Conservation (phyloP, 2,329 filamentous ascomycete genomes). For the Aureobasidium melanogenum region DNA sequence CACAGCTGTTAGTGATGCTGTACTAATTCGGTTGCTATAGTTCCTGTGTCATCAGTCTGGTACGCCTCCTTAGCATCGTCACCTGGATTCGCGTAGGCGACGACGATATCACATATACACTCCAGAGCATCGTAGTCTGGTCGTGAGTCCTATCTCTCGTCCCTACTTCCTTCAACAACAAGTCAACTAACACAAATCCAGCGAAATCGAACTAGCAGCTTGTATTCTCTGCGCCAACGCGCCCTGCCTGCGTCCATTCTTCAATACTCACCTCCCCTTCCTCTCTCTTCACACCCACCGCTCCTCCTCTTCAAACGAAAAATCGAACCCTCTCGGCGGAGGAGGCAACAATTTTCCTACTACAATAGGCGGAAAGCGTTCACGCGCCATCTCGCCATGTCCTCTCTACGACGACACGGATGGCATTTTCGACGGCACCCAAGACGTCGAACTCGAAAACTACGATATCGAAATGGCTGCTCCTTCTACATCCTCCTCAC, state of each 20-base stretch:
- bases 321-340: neutral
- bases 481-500: too few species aligned
- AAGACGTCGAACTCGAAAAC: neutral
- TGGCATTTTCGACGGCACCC: slow-evolving; percentile 5
- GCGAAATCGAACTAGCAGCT: neutral
- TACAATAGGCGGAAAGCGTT: neutral
- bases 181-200: neutral
- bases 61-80: slow-evolving; percentile 8
- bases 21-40: neutral
- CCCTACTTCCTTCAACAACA: neutral
- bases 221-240: slow-evolving; percentile 7
- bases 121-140: neutral
- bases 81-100: neutral
- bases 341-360: neutral
- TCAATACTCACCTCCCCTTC: neutral
- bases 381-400: neutral
- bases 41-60: slow-evolving; percentile 8
- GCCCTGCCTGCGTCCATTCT: slow-evolving; percentile 3
- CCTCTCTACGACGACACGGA: neutral
- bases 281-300: neutral
- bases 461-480: neutral
- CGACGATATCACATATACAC: neutral
- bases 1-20: too few species aligned
- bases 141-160: neutral
- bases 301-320: neutral